Evolutionary conservation across 768 basidiomycete genomes (phyloP).

Genomic region (Ramaria rubella): DNA sequence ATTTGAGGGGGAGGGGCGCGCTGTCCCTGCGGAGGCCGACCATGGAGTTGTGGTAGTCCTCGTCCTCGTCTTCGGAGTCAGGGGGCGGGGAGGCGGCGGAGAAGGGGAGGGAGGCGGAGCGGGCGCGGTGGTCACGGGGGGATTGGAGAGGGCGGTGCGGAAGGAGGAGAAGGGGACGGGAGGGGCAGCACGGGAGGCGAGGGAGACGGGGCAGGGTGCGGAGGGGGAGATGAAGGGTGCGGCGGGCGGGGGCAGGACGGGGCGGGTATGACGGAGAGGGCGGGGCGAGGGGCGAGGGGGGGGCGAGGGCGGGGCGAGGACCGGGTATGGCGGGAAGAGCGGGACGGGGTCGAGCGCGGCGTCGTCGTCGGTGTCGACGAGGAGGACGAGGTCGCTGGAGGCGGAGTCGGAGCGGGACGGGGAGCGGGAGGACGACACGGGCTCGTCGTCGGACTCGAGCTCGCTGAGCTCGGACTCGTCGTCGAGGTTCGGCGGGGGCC

Average conservation of each 20-base stretch:
- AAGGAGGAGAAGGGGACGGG: background rate
- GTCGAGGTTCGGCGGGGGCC: too few relatives aligned
- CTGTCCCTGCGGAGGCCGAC: background rate
- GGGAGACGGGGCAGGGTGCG: background rate
- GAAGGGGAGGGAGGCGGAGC: constrained; percentile 24
- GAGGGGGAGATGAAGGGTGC: background rate
- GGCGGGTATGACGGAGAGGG: background rate
- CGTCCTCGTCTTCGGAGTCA: constrained; percentile 17
- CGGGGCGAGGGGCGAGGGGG: background rate
- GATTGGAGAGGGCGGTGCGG: constrained; percentile 2
- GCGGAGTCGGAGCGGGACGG: background rate
- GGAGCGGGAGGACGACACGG: background rate
- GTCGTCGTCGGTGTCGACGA: background rate
- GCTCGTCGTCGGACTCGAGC: too few relatives aligned
- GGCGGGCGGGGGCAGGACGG: background rate
- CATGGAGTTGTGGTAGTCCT: constrained; percentile 25
- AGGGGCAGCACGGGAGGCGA: background rate
- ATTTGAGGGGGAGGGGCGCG: background rate
- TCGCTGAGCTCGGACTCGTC: too few relatives aligned
- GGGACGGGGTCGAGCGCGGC: background rate
- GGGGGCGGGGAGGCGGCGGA: constrained; percentile 21
- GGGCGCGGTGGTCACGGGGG: constrained; percentile 36
- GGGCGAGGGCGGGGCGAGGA: background rate
- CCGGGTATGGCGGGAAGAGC: background rate
- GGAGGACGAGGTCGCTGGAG: background rate